Base-by-base conservation (phyloP, 345 rosid species). In the Hirschfeldia incana region DNA sequence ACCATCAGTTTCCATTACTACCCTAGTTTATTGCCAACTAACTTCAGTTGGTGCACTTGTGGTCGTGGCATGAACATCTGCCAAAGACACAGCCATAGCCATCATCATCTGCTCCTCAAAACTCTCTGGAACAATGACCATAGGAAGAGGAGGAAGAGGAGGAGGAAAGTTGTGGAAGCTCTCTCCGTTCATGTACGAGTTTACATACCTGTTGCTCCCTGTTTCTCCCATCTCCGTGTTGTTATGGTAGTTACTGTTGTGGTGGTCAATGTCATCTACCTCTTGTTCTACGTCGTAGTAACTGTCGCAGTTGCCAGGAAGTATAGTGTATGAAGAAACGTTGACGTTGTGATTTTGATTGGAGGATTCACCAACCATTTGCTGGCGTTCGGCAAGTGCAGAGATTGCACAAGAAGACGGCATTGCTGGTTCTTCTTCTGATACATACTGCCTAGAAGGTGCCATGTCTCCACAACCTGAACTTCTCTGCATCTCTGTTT, bases 81-180 rank as follows among this genome's bases (percentile, higher is more conserved):
- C 96, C 27, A 93, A 85, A 83, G 99, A 91, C 67, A 89, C 90
- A 29, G 99, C 93, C 98, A 90, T 88, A 36, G 98, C 97, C 75
- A 95, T 76, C 97, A 93, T 90, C 97, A 93, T 93, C 83, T 93
- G 97, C 75, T 95, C 99, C 85, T 95, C 99, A 59, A 84, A 95
- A 84, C 86, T 93, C 86, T 91, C 96, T 5, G 97, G 98, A 65
- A 89, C 77, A 12, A 92, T 83, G 6, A 75, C 68, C 32, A 70
- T 29, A 34, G 94, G 87, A 33, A 75, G 88, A 3, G 86, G 75
- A 29, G 74, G 80, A 42, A 74, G 85, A 33, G 76, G 88, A 3
- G 86, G 75, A 29, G 74, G 80, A 42, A 79, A 76, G 70, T 76
- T 82, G 12, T 88, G 77, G 59, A 87, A 37, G 32, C 78, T 73